Evolutionary conservation across 331 rosid genomes (phyloP), one percentile per base, ranked within the genome.

Genomic region (Acacia concinna): DNA sequence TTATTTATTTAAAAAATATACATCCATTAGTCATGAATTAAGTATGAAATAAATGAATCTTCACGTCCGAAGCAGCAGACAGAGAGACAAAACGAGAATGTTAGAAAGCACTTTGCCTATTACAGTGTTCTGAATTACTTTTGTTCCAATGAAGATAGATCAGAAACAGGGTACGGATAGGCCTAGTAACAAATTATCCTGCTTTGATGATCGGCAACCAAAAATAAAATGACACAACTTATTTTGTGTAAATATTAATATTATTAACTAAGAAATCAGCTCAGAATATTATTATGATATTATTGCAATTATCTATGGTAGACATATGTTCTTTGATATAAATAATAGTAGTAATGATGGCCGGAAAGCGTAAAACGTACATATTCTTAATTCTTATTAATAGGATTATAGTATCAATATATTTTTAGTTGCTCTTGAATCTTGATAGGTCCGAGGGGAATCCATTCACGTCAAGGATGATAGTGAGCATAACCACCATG

Each of bases 401-500:
- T 68, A 80, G 47, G 44, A 72, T 60, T 27, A 20, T 57, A 6
- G 51, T 27, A 67, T 40, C 73, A 21, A 59, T 67, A 66, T 52
- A 74, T 49, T 66, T 21, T 59, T 60, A 23, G 84, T 81, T 85
- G 75, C 78, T 87, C 40, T 59, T 23, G 32, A 8, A 56, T 27
- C 20, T 78, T 67, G 18, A 77, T 34, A 18, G 60, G 56, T 57
- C 63, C 13, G 43, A 64, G 49, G 40, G 75, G 35, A 62, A 73
- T 30, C 47, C 76, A 74, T 49, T 11, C 0, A 38, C 68, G 67
- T 56, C 6, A 14, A 27, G 62, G 52, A 23, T 38, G 20, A 20
- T 49, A 37, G 13, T 85, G 87, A 56, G 46, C 57, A 72, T 83
- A 84, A 44, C 89, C 90, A 40, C 86, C 90, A 41, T 86, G 81